Percentiles rank a stretch among this genome's conserved stretches.
phyloP scores from a whole-genome alignment of 441 rosid species.

The Mallotus repandus region DNA sequence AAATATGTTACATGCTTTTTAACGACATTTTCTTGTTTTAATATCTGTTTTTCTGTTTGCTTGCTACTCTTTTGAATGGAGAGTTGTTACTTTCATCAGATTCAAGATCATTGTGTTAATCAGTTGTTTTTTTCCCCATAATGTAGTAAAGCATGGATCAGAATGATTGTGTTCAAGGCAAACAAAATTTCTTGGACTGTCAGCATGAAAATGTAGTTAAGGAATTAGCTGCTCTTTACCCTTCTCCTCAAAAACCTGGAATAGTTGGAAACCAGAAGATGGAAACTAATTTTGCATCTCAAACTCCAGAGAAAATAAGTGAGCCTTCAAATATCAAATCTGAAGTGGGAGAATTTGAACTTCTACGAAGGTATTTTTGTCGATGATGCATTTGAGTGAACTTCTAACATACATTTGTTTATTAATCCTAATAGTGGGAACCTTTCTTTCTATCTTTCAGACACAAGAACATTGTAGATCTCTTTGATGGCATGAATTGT shows the following conservation, averaged over 20 bases:
- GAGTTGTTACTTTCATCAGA: not conserved
- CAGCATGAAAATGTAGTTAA: constrained; percentile 18
- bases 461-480: constrained; percentile 31
- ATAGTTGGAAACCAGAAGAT: constrained; percentile 13
- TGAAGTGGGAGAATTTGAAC: constrained; percentile 21
- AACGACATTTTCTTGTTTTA: not conserved
- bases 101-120: not conserved
- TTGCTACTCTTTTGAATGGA: not conserved
- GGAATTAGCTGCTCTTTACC: constrained; percentile 1
- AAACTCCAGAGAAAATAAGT: constrained; percentile 45
- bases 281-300: constrained; percentile 25
- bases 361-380: constrained; percentile 31
- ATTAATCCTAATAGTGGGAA: not conserved
- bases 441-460: constrained; percentile 22
- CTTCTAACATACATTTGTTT: not conserved
- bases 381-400: constrained; percentile 6
- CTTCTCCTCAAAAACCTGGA: constrained; percentile 16
- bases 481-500: constrained; percentile 42
- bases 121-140: no score
- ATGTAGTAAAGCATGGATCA: constrained; percentile 32
- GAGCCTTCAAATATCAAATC: constrained; percentile 23
- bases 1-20: not conserved
- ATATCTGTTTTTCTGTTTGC: not conserved
- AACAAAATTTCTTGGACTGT: constrained; percentile 14
- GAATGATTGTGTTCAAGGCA: constrained; percentile 12